Percentiles rank a stretch among this genome's conserved stretches.
phyloP scores from a whole-genome alignment of 768 basidiomycete genomes.

The Amanita pseudoporphyria region DNA sequence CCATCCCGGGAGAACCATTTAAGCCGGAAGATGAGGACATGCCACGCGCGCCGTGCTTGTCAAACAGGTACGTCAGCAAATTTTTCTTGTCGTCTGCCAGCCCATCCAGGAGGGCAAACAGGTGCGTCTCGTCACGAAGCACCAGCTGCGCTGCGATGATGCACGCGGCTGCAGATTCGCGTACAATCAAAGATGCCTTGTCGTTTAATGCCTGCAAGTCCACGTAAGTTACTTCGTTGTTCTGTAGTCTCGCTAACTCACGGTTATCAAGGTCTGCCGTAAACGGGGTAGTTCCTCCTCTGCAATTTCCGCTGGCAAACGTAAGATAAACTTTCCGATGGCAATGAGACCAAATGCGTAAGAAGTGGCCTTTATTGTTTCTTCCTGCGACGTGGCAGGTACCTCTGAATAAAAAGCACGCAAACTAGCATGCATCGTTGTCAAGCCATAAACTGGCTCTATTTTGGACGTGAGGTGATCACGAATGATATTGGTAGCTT shows the following conservation, averaged over 20 bases:
- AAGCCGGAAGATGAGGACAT: conserved; percentile 13
- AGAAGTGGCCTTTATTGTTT: conserved; percentile 50
- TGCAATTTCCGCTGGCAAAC: conserved; percentile 73
- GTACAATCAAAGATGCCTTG: conserved; percentile 60
- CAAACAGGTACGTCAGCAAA: conserved; percentile 79
- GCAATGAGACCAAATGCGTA: conserved; percentile 81
- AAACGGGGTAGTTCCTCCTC: conserved; percentile 83
- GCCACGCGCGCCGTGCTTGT: conserved; percentile 74
- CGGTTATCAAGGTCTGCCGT: conserved; percentile 58
- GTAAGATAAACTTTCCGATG: conserved; percentile 73
- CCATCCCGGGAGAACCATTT: conserved; percentile 41
- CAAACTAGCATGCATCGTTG: conserved; percentile 69
- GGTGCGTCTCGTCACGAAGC: conserved; percentile 71
- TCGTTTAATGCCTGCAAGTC: conserved; percentile 56
- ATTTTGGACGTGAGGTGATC: conserved; percentile 62
- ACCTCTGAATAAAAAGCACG: conserved; percentile 52
- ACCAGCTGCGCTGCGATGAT: conserved; percentile 83
- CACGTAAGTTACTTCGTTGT: conserved; percentile 3
- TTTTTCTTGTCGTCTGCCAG: conserved; percentile 90
- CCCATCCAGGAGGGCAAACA: conserved; percentile 73
- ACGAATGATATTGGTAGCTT: conserved; percentile 75
- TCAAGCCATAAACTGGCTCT: conserved; percentile 79
- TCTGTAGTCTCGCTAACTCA: conserved; percentile 23
- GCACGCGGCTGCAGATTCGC: conserved; percentile 73
- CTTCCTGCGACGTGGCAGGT: conserved; percentile 30